Evolutionary conservation across 306 rosid genomes (phyloP), one percentile per base, ranked within the genome.

Genomic region (Rosa lucieae): DNA sequence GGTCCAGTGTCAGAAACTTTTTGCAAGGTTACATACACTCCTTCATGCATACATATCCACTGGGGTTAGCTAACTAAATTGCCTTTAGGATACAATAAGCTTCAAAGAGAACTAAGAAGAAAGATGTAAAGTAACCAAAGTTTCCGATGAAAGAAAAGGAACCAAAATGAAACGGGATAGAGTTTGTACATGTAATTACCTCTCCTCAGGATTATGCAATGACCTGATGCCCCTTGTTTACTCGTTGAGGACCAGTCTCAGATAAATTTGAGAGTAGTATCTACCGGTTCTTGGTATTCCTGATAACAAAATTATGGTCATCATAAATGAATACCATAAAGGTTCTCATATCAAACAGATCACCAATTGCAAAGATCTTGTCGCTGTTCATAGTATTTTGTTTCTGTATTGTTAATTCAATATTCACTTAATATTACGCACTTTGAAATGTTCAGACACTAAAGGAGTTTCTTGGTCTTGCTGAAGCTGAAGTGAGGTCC

Each of bases 401-500:
- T 81, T 75, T 75, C 52, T 59, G 10, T 18, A 62, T 48, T 23
- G 14, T 44, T 35, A 15, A 61, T 17, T 49, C 6, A 26, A 39
- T 72, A 46, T 40, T 76, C 48, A 52, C 73, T 47, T 73, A 37
- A 21, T 42, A 52, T 58, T 71, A 80, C 61, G 42, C 62, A 59
- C 35, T 75, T 62, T 59, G 63, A 77, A 67, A 72, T 79, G 29
- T 75, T 78, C 87, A 92, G 97, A 88, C 75, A 48, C 85, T 92
- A 76, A 92, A 90, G 86, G 96, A 82, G 83, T 92, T 90, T 76
- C 96, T 92, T 44, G 20, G 74, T 80, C 44, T 82, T 46, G 92
- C 92, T 26, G 97, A 92, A 88, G 91, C 91, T 21, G 92, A 92
- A 75, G 97, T 90, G 85, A 90, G 97, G 86, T 86, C 91, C 68